Percentiles rank a stretch among this genome's conserved stretches.
Evolutionary conservation across 75 land plant genomes (phyloP).

Genomic region (Azolla pinnata): DNA sequence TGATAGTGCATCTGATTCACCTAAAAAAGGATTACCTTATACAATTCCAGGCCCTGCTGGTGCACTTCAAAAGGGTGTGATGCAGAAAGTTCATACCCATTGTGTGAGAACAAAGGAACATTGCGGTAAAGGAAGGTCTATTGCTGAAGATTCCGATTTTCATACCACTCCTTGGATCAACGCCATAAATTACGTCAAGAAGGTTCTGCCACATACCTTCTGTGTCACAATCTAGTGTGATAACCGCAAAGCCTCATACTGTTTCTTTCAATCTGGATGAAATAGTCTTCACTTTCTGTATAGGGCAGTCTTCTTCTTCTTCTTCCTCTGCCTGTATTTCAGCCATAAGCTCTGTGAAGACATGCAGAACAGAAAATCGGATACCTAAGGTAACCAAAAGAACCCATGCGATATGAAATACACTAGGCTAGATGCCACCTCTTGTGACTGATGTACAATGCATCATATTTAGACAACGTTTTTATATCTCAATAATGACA

Average conservation of each 20-base stretch:
- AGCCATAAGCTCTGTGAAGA: conserved; percentile 11
- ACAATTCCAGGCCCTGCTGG: conserved; percentile 14
- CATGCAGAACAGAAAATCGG: conserved; percentile 1
- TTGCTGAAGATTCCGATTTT: conserved; percentile 7
- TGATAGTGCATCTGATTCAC: not conserved
- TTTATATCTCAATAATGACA: not conserved
- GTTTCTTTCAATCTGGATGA: not conserved
- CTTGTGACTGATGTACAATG: not conserved
- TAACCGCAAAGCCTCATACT: too few relatives aligned
- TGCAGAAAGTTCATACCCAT: not conserved
- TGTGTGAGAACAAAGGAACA: not conserved
- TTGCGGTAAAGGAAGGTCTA: not conserved
- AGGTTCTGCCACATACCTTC: not conserved
- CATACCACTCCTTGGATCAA: not conserved
- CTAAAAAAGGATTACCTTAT: conserved; percentile 8
- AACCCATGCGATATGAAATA: not conserved
- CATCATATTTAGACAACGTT: not conserved
- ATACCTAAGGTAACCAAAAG: conserved; percentile 6
- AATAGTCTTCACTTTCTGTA: not conserved
- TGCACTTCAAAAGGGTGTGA: conserved; percentile 4
- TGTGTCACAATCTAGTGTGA: not conserved
- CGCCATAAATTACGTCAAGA: conserved; percentile 6
- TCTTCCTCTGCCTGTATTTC: not conserved
- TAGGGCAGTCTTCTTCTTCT: conserved; percentile 1
- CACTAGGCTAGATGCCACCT: too few relatives aligned